Conservation (phyloP, 305 asterid species). For the Solanum hybrid region DNA sequence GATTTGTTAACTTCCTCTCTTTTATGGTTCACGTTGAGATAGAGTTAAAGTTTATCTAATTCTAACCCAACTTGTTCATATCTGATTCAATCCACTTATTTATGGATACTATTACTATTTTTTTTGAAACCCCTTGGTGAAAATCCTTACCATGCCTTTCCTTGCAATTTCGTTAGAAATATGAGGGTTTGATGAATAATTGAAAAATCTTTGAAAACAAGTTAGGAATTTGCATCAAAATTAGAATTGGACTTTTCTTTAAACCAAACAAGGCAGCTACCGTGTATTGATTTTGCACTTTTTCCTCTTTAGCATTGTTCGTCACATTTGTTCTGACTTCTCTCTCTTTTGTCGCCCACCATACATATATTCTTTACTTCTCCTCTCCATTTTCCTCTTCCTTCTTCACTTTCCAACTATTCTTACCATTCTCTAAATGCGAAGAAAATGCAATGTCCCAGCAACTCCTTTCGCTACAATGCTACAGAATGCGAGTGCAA, state of each 20-base stretch:
- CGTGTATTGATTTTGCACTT: background rate
- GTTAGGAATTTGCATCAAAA: background rate
- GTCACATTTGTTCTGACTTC: background rate
- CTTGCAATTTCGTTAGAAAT: background rate
- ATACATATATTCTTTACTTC: slow-evolving; percentile 4
- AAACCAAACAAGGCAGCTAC: background rate
- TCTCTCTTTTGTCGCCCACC: background rate
- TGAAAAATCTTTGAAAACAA: background rate
- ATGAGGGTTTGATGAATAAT: background rate
- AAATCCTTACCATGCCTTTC: background rate
- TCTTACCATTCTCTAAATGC: background rate
- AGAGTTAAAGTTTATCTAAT: no score
- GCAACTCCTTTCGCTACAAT: slow-evolving; percentile 52
- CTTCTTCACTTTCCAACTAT: background rate
- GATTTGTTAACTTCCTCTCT: background rate
- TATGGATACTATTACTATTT: no score
- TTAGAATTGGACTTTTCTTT: background rate
- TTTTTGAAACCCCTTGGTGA: background rate
- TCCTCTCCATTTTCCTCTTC: background rate
- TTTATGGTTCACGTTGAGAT: background rate
- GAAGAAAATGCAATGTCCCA: slow-evolving; percentile 46
- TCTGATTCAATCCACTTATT: no score
- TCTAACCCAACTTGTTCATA: no score
- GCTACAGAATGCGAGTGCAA: slow-evolving; percentile 55
- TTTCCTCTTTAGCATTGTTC: background rate